Percentiles rank a stretch among this genome's conserved stretches.
These are phyloP conservation scores for Euphorbia pulcherrima DNA, from an alignment of 345 rosid species.

Conservation along the genomic window DNA sequence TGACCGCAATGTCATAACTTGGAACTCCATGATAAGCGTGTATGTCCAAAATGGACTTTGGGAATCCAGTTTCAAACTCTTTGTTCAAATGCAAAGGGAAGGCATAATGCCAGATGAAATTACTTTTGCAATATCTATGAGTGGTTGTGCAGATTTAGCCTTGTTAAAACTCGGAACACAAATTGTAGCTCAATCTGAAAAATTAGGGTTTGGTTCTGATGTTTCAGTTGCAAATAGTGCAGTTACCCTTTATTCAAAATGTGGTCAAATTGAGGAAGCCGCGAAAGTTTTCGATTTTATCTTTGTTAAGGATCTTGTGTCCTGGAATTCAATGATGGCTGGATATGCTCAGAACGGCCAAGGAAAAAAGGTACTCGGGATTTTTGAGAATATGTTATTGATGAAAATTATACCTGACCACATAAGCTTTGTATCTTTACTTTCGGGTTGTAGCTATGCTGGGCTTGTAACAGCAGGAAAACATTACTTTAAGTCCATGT, in stretches of 20 bases:
- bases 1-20: slow-evolving; percentile 19
- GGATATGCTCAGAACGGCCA: slow-evolving; percentile 28
- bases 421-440: slow-evolving; percentile 20
- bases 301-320: slow-evolving; percentile 14
- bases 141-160: slow-evolving; percentile 24
- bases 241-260: slow-evolving; percentile 26
- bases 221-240: slow-evolving; percentile 27
- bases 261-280: slow-evolving; percentile 27
- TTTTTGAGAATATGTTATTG: slow-evolving; percentile 17
- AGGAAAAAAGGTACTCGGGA: slow-evolving; percentile 18
- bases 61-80: slow-evolving; percentile 24
- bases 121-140: slow-evolving; percentile 21
- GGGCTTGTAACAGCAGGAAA: slow-evolving; percentile 28
- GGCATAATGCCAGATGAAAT: slow-evolving; percentile 22
- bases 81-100: slow-evolving; percentile 14
- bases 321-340: too few species aligned
- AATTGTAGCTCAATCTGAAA: slow-evolving; percentile 20
- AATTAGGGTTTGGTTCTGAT: slow-evolving; percentile 19
- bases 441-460: slow-evolving; percentile 30
- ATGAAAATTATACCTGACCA: slow-evolving; percentile 19
- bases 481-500: slow-evolving; percentile 22
- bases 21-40: slow-evolving; percentile 27
- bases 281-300: slow-evolving; percentile 19
- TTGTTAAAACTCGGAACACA: slow-evolving; percentile 23
- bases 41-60: slow-evolving; percentile 18